A percentile compares a stretch with the other conserved stretches of the same genome.
phyloP scores from a whole-genome alignment of 805 yeast species.

The Lipomyces lipofer region DNA sequence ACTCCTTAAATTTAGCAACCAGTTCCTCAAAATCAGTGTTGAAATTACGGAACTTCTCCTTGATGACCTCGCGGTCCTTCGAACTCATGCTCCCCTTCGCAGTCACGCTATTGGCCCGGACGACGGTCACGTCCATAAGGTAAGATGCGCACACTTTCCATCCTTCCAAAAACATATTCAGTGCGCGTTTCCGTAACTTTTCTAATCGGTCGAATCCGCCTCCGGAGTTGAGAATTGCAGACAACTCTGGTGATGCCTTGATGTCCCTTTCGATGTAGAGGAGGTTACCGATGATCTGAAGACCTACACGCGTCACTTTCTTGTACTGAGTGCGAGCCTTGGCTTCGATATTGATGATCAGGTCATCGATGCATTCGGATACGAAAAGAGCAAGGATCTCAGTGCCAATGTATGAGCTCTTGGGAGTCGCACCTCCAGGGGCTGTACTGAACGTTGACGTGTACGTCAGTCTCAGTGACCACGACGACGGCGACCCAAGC shows the following conservation, averaged over 20 bases:
- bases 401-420: slow-evolving; percentile 22
- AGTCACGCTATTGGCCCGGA: slow-evolving; percentile 36
- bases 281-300: slow-evolving; percentile 67
- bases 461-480: slow-evolving; percentile 17
- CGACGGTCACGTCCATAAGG: slow-evolving; percentile 77
- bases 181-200: slow-evolving; percentile 68
- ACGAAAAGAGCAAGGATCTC: slow-evolving; percentile 60
- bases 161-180: slow-evolving; percentile 64
- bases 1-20: slow-evolving; percentile 61
- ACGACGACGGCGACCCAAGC: slow-evolving; percentile 22
- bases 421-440: background rate
- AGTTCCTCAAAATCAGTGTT: slow-evolving; percentile 82
- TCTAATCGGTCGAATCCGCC: slow-evolving; percentile 63
- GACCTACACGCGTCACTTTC: slow-evolving; percentile 54
- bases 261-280: slow-evolving; percentile 66
- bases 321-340: slow-evolving; percentile 47
- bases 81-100: slow-evolving; percentile 46
- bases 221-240: slow-evolving; percentile 53
- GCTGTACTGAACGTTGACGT: slow-evolving; percentile 9
- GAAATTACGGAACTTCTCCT: slow-evolving; percentile 80
- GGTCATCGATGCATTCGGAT: slow-evolving; percentile 76
- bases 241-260: slow-evolving; percentile 44
- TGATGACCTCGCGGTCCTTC: slow-evolving; percentile 78
- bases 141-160: slow-evolving; percentile 81
- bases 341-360: slow-evolving; percentile 64